Percentiles rank a stretch among this genome's conserved stretches.
These are phyloP conservation scores for Cytospora mali DNA, from an alignment of 2,329 filamentous ascomycete genomes.

Conservation along the genomic window DNA sequence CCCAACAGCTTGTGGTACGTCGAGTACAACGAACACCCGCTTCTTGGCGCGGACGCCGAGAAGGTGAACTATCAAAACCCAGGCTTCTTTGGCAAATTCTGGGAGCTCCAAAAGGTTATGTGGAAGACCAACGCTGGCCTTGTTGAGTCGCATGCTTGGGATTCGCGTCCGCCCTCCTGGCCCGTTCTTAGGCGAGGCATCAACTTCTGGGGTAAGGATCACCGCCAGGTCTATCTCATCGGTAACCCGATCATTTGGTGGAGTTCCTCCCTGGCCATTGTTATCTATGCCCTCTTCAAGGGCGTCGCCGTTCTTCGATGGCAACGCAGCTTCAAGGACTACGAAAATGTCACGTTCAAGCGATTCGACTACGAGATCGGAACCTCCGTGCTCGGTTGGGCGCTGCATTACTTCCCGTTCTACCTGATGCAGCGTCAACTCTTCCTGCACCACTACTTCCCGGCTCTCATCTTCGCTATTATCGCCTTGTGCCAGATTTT, in stretches of 20 bases:
- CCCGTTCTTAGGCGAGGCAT: slow-evolving; percentile 90
- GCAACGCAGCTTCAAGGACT: slow-evolving; percentile 92
- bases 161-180: slow-evolving; percentile 92
- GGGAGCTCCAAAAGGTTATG: slow-evolving; percentile 97
- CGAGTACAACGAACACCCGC: slow-evolving; percentile 84
- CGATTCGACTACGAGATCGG: slow-evolving; percentile 98
- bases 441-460: slow-evolving; percentile 98
- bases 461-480: slow-evolving; percentile 92
- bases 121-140: slow-evolving; percentile 97
- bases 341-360: slow-evolving; percentile 80
- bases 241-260: slow-evolving; percentile 97
- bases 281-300: slow-evolving; percentile 81
- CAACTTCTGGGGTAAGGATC: slow-evolving; percentile 97
- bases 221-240: slow-evolving; percentile 94
- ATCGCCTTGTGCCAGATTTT: slow-evolving; percentile 86
- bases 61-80: slow-evolving; percentile 96
- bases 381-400: slow-evolving; percentile 88
- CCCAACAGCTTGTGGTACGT: slow-evolving; percentile 98
- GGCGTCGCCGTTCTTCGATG: slow-evolving; percentile 84
- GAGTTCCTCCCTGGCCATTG: slow-evolving; percentile 77
- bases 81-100: slow-evolving; percentile 97
- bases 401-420: slow-evolving; percentile 98
- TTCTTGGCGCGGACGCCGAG: slow-evolving; percentile 73
- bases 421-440: slow-evolving; percentile 97
- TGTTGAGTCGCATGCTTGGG: slow-evolving; percentile 96